Base-by-base conservation (phyloP, 805 yeast species). In the Peterozyma xylosa region DNA sequence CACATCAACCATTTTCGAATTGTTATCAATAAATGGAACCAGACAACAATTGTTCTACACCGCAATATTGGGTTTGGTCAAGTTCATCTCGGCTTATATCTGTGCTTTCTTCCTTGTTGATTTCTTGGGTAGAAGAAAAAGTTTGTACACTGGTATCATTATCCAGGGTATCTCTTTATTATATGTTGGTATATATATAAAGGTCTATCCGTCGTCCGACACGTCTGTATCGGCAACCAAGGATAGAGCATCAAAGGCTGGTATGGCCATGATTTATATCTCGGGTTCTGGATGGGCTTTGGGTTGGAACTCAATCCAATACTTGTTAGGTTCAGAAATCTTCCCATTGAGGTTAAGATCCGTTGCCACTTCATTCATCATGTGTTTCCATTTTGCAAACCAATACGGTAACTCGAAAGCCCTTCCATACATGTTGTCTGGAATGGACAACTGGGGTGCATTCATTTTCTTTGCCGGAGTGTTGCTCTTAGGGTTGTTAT, bases 261-360 rank as follows among this genome's bases (percentile, higher is more conserved):
- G 80, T 9, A 55, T 76, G 50, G 78, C 78, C 1, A 67, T 75
- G 39, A 52, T 77, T 27, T 76, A 62, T 50, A 50, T 76, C 33
- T 63, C 68, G 30, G 82, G 82, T 50, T 63, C 67, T 17, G 80
- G 80, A 33, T 77, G 82, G 82, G 71, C 78, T 30, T 55, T 76
- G 58, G 82, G 82, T 33, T 77, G 74, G 70, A 77, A 77, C 58
- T 63, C 76, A 0, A 62, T 75, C 70, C 33, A 58, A 33, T 44
- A 44, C 30, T 73, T 49, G 80, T 75, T 27, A 71, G 74, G 38
- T 46, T 67, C 81, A 3, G 82, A 77, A 53, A 66, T 77, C 42
- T 67, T 76, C 53, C 82, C 82, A 17, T 58, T 76, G 52, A 64
- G 70, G 45, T 35, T 39, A 36, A 43, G 46, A 43, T 39, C 46